Evolutionary conservation across 2,329 filamentous ascomycete species (phyloP), one percentile per base, ranked within the genome.

Genomic region (Metarhizium album): DNA sequence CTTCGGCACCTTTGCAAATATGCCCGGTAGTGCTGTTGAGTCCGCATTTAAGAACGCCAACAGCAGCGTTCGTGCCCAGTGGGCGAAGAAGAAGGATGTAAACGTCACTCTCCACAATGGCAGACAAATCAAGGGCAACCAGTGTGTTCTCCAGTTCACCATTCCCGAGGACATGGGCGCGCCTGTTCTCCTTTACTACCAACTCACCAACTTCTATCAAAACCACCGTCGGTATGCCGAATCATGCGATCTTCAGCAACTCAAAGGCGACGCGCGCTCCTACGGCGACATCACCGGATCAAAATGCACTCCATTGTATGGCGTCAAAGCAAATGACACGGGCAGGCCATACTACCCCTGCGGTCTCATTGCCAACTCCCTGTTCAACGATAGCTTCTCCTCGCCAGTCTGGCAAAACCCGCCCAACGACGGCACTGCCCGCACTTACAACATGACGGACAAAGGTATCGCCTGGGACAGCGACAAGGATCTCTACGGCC

Each of bases 191-290:
- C 82, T 97, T 68, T 98, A 96, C 74, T 98, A 98, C 69, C 86
- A 86, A 59, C 82, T 98, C 55, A 91, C 89, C 52, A 95, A 97
- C 71, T 98, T 98, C 72, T 97, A 97, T 73, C 93, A 98, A 70
- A 98, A 98, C 66, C 93, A 98, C 66, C 86, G 93, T 57, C 84
- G 91, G 67, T 98, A 98, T 60, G 93, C 96, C 54, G 87, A 89
- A 64, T 95, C 88, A 1, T 86, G 95, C 61, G 86, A 90, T 62
- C 78, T 84, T 52, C 76, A 87, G 48, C 93, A 98, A 68, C 75
- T 98, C 49, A 71, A 84, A 57, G 93, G 90, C 45, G 73, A 82
- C 5, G 76, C 75, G 11, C 77, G 86, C 18, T 72, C 74, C 31
- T 78, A 76, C 52, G 59, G 58, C 35, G 76, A 79, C 2, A 86